Evolutionary conservation across 176 grass and related monocot species (phyloP).

Genomic region (Musa schizocarpa): DNA sequence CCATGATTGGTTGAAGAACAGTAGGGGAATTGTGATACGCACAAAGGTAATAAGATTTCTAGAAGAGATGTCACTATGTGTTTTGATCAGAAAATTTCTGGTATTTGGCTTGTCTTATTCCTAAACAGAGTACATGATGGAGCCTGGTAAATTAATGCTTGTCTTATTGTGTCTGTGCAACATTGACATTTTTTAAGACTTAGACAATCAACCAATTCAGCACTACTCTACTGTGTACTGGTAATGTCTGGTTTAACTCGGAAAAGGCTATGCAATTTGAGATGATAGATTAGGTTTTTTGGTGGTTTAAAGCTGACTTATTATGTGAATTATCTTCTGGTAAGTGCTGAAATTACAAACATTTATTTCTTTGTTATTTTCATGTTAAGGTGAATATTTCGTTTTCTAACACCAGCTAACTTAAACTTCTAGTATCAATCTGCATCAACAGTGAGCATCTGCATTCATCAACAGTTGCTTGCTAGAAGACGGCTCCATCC

Average conservation of each 20-base stretch:
- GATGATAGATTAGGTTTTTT: not conserved
- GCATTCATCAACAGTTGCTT: too few relatives aligned
- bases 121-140: not conserved
- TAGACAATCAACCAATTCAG: not conserved
- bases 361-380: too few relatives aligned
- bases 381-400: too few relatives aligned
- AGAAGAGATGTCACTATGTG: not conserved
- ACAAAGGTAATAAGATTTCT: not conserved
- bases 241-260: not conserved
- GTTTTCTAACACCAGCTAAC: too few relatives aligned
- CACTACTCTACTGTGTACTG: not conserved
- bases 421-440: too few relatives aligned
- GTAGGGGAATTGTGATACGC: not conserved
- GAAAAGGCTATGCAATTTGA: not conserved
- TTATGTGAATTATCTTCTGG: not conserved
- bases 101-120: too few relatives aligned
- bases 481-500: too few relatives aligned
- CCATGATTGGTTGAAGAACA: not conserved
- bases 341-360: not conserved
- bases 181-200: not conserved
- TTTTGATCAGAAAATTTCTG: not conserved
- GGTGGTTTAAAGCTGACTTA: not conserved
- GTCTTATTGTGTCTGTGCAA: not conserved
- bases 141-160: too few relatives aligned
- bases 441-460: too few relatives aligned